Evolutionary conservation across 805 yeast genomes (phyloP), one percentile per base, ranked within the genome.

Genomic region (Candida caryicola): DNA sequence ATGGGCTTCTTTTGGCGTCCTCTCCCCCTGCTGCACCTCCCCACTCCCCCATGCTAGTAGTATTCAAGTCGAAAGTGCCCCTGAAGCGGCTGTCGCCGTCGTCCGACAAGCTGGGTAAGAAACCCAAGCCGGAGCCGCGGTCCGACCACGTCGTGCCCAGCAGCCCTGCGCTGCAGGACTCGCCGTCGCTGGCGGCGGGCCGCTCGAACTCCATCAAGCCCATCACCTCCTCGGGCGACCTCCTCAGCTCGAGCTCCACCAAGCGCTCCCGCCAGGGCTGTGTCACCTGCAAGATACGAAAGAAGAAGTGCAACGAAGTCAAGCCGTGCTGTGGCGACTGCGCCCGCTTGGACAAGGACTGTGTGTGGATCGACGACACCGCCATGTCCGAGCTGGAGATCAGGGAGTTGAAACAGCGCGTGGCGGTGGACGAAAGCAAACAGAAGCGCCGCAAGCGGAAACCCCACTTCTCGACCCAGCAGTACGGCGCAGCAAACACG

Each of bases 241-340:
- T 52, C 21, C 37, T 37, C 34, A 40, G 34, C 14, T 41, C 39
- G 29, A 49, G 43, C 33, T 46, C 59, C 1, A 49, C 60, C 30
- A 66, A 57, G 47, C 55, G 76, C 45, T 74, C 85, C 1, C 73
- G 64, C 46, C 66, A 66, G n/a, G 87, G 88, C 0, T 82, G 89
- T 54, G 57, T 81, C 27, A 81, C 85, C 0, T 82, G 89, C 57
- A 82, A 81, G 50, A 65, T 76, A 26, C 60, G 88, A 30, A 81
- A 81, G 66, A 79, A 77, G 50, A 66, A 77, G 46, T 77, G 82
- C 51, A 72, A 75, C 45, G 80, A 76, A 47, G 44, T 41, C 5
- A 63, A 61, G 39, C 82, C 82, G 1, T 49, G 59, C 1, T 77
- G 82, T 50, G 64, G 73, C 1, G 80, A 72, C 47, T 77, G 82